These are phyloP conservation scores for Vitis cinerea DNA, from an alignment of 164 flowering plant genomes.

Conservation along the genomic window DNA sequence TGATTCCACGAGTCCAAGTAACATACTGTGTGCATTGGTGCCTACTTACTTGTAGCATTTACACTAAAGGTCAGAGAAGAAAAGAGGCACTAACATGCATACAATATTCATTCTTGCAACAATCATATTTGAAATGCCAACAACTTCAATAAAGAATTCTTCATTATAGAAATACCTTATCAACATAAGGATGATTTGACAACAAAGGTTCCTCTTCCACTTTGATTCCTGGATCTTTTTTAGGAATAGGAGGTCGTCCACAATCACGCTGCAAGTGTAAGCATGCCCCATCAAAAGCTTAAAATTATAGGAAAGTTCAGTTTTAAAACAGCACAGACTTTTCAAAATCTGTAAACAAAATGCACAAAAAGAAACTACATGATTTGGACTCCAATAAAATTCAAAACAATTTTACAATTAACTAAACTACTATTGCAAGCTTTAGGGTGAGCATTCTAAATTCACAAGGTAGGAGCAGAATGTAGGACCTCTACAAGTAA, in stretches of 20 bases:
- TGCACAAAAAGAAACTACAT: neutral
- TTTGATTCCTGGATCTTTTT: slow-evolving; percentile 64
- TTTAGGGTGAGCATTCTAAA: neutral
- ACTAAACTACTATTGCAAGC: neutral
- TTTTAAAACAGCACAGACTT: no score
- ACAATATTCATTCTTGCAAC: neutral
- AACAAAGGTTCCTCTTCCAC: slow-evolving; percentile 76
- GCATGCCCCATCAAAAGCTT: slow-evolving; percentile 5
- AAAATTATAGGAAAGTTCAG: neutral
- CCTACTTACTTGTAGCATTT: no score
- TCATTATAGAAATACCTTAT: slow-evolving; percentile 50
- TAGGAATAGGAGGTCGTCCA: slow-evolving; percentile 87
- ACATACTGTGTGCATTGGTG: neutral
- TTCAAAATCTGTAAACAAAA: neutral
- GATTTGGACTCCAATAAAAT: neutral
- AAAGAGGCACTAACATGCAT: no score
- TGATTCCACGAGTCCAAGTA: neutral
- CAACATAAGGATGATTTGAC: slow-evolving; percentile 92
- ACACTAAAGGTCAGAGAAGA: no score
- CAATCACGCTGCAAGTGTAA: slow-evolving; percentile 73
- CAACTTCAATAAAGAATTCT: neutral
- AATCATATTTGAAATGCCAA: neutral
- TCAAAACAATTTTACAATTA: neutral
- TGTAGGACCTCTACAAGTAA: no score
- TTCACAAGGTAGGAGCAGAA: no score